Conservation (phyloP, 345 rosid species). For the Diplotaxis tenuifolia region DNA sequence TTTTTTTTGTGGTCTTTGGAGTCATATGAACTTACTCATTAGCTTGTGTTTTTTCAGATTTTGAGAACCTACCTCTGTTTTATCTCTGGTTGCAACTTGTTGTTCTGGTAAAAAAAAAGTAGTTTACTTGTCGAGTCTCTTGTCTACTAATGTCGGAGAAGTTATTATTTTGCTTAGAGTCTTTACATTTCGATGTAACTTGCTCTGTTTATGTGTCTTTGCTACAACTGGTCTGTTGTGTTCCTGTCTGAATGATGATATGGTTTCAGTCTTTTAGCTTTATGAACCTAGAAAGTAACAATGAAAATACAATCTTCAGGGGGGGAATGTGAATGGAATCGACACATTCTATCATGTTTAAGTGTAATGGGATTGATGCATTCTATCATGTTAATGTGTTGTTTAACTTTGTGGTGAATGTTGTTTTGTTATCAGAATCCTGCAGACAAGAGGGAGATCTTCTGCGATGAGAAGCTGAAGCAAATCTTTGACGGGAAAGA, state of each 20-base stretch:
- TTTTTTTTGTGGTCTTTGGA: too few species aligned
- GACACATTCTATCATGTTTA: not conserved
- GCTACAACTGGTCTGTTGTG: not conserved
- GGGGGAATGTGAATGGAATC: too few species aligned
- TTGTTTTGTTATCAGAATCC: slow-evolving; percentile 54
- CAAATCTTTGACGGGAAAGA: slow-evolving; percentile 65
- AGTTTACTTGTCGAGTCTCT: too few species aligned
- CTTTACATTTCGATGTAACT: not conserved
- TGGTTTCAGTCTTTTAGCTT: slow-evolving; percentile 11
- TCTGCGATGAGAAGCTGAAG: slow-evolving; percentile 79
- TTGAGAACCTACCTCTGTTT: not conserved
- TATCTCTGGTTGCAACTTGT: not conserved
- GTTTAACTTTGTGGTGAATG: slow-evolving; percentile 44
- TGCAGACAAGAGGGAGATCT: slow-evolving; percentile 58
- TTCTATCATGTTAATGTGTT: not conserved
- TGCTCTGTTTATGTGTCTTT: not conserved
- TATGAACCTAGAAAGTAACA: too few species aligned
- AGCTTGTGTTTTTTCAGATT: too few species aligned
- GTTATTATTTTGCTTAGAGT: not conserved
- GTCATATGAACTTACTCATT: too few species aligned
- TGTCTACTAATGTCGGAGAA: not conserved
- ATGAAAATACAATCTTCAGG: too few species aligned
- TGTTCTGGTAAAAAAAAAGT: too few species aligned
- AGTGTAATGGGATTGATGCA: not conserved
- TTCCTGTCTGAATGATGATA: not conserved